Evolutionary conservation across 768 basidiomycete genomes (phyloP), one percentile per base, ranked within the genome.

Genomic region (Russula sp.): DNA sequence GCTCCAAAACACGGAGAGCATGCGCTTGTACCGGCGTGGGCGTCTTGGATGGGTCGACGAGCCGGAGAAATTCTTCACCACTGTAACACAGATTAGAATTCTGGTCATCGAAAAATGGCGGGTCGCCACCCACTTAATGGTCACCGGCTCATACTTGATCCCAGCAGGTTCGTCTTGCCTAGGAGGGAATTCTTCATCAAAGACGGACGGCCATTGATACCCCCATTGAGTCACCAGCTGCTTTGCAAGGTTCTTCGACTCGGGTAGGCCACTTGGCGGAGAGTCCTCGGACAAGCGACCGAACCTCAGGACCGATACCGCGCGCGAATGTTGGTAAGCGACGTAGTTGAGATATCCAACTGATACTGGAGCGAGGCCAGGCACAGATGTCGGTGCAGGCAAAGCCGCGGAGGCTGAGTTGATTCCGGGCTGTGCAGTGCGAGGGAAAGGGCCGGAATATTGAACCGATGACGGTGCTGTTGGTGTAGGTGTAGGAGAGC

Each of bases 201-300:
- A 71, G 22, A 80, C 67, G 18, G 72, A 60, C 14, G 81, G 81
- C 81, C 81, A 82, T 22, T 69, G 44, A 58, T 75, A 80, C 40
- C 80, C 79, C 58, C 72, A 67, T 11, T 61, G 69, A 38, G 76
- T 70, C 42, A 82, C 71, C 11, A 70, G 57, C 38, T 71, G 61
- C 57, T 71, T 72, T 2, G 77, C 72, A 11, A 20, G 14, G 24
- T 30, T 63, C 32, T 72, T 72, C 52, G 67, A 59, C 18, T 46
- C n/a, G 14, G 65, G 57, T 30, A 70, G 0, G 49, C 69, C 69
- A 24, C 69, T 52, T n/a, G 64, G 68, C 1, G 70, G 62, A 38
- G 71, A 24, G 36, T 69, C 61, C 6, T 74, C 72, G 42, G 75
- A 57, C 58, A 64, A 65, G 53, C 32, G 68, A 5, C 76, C 71